Conservation (phyloP, 495 filamentous ascomycete species). For the Aspergillus sclerotioniger region DNA sequence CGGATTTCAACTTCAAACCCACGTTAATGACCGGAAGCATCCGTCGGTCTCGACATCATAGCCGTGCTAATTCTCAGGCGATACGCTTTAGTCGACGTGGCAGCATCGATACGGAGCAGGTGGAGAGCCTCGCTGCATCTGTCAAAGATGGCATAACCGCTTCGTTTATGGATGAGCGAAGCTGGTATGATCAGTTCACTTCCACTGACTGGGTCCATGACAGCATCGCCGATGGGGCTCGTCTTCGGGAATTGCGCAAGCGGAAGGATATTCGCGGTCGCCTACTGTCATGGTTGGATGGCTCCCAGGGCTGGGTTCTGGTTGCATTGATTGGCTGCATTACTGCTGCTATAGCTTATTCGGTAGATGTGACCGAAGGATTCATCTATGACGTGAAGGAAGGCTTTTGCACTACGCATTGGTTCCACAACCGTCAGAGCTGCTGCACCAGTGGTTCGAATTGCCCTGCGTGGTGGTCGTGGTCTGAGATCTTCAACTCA, state of each 20-base stretch:
- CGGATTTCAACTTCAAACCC: conserved; percentile 31
- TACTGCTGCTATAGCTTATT: conserved; percentile 82
- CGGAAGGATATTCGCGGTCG: conserved; percentile 84
- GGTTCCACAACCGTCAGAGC: conserved; percentile 68
- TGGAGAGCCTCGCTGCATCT: conserved; percentile 49
- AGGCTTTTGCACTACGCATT: conserved; percentile 74
- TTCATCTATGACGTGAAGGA: conserved; percentile 86
- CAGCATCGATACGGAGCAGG: conserved; percentile 31
- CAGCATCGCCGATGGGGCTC: conserved; percentile 89
- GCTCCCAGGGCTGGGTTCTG: conserved; percentile 91
- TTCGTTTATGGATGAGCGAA: conserved; percentile 73
- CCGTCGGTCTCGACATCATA: conserved; percentile 60
- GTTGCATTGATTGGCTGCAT: conserved; percentile 88
- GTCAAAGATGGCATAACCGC: conserved; percentile 54
- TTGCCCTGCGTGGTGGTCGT: conserved; percentile 73
- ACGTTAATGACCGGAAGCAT: conserved; percentile 39
- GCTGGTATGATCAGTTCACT: conserved; percentile 99
- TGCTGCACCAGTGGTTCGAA: conserved; percentile 67
- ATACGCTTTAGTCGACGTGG: conserved; percentile 51
- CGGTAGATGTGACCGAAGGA: conserved; percentile 82
- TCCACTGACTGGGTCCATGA: conserved; percentile 99
- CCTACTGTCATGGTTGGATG: conserved; percentile 73
- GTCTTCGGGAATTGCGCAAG: conserved; percentile 75
- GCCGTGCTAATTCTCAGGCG: conserved; percentile 62
- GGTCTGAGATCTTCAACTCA: conserved; percentile 65